Evolutionary conservation across 768 basidiomycete species (phyloP).

Genomic region (Megacollybia marginata): DNA sequence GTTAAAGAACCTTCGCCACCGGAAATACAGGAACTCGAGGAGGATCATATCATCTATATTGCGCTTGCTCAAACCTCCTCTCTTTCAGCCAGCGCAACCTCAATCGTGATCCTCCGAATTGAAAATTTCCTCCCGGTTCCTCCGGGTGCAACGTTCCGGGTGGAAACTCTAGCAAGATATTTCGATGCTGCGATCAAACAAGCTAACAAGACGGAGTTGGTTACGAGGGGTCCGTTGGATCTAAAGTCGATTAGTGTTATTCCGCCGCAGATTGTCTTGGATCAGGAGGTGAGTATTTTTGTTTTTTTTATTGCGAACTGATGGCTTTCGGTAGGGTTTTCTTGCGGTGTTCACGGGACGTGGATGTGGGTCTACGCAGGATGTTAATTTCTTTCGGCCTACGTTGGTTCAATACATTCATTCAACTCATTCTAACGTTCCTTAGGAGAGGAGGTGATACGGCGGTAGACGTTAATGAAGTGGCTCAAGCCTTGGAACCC

Average conservation of each 20-base stretch:
- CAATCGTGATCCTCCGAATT: slow-evolving; percentile 7
- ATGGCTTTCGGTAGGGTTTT: slow-evolving; percentile 17
- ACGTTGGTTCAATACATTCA: slow-evolving; percentile 13
- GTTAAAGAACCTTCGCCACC: background rate
- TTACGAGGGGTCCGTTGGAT: slow-evolving; percentile 16
- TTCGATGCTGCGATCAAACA: slow-evolving; percentile 13
- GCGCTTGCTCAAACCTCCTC: background rate
- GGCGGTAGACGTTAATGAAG: slow-evolving; percentile 22
- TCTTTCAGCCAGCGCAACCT: background rate
- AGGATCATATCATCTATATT: background rate
- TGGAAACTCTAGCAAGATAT: slow-evolving; percentile 14
- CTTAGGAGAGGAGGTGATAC: slow-evolving; percentile 19
- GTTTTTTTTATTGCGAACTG: background rate
- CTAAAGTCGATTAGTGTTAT: slow-evolving; percentile 17
- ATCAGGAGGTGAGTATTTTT: slow-evolving; percentile 11
- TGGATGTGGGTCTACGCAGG: slow-evolving; percentile 18
- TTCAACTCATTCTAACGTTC: background rate
- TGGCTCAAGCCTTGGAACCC: slow-evolving; percentile 13
- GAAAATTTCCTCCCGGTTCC: slow-evolving; percentile 8
- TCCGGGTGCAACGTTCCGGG: slow-evolving; percentile 1
- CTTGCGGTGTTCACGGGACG: slow-evolving; percentile 21
- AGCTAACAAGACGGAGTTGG: slow-evolving; percentile 16
- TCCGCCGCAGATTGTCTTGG: slow-evolving; percentile 19
- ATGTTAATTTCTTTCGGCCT: slow-evolving; percentile 22
- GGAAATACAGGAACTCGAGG: background rate